These are phyloP conservation scores for Thelonectria blattea DNA, from an alignment of 2,329 filamentous ascomycete species.

Conservation along the genomic window DNA sequence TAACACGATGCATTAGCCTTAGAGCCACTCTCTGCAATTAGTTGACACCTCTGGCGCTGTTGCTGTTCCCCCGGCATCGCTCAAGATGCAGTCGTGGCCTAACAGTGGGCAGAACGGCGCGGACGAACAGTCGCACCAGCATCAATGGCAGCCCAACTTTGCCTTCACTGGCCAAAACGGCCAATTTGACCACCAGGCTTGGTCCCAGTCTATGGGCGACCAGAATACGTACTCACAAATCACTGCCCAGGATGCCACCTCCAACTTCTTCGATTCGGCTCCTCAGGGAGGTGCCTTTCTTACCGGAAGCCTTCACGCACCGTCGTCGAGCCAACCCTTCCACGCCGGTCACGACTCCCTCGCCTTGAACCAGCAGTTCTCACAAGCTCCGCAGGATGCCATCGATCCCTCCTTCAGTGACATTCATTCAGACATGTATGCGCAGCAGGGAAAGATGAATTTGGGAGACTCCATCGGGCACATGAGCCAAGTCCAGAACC, in stretches of 20 bases:
- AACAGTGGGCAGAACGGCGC: slow-evolving; percentile 46
- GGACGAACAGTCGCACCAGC: slow-evolving; percentile 41
- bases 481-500: slow-evolving; percentile 41
- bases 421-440: slow-evolving; percentile 47
- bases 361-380: slow-evolving; percentile 44
- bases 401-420: slow-evolving; percentile 47
- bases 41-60: slow-evolving; percentile 29
- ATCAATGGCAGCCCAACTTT: slow-evolving; percentile 46
- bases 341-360: slow-evolving; percentile 42
- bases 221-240: slow-evolving; percentile 44
- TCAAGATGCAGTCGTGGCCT: slow-evolving; percentile 51
- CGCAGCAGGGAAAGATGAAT: slow-evolving; percentile 44
- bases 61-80: slow-evolving; percentile 32
- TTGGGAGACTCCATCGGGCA: slow-evolving; percentile 38
- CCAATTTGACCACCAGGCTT: slow-evolving; percentile 48
- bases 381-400: slow-evolving; percentile 43
- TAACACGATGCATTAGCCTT: slow-evolving; percentile 41
- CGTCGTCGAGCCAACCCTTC: slow-evolving; percentile 41
- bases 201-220: slow-evolving; percentile 45
- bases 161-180: slow-evolving; percentile 42
- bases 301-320: slow-evolving; percentile 37
- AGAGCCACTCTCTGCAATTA: slow-evolving; percentile 30
- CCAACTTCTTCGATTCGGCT: slow-evolving; percentile 45
- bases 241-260: slow-evolving; percentile 39
- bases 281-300: slow-evolving; percentile 44